Base-by-base conservation (phyloP, 2,329 filamentous ascomycete genomes). In the Pyrenochaeta sp. region DNA sequence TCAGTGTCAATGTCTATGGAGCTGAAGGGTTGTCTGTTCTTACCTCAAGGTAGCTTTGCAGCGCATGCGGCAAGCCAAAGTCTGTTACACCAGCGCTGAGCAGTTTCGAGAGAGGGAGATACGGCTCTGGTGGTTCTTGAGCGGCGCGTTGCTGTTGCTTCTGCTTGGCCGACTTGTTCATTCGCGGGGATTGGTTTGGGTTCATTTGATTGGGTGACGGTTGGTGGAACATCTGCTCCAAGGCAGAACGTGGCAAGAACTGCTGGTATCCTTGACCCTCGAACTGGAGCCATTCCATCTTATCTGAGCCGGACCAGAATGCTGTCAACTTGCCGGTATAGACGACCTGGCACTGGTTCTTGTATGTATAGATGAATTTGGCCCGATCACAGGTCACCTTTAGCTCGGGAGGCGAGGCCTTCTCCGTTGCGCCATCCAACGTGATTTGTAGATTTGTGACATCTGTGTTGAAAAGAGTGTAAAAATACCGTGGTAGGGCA, bases 341-440 rank as follows among this genome's bases (percentile, higher is more conserved):
- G 49, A 96, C 88, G 39, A 96, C 83, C 74, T 95, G 92, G 59
- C 90, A 91, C 51, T 90, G 90, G 61, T 90, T 92, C 50, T 91
- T 87, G 72, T 94, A 97, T 86, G 91, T 96, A 74, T 97, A 96
- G 5, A 95, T 90, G 56, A 98, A 87, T 70, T 88, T 95, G 27
- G 92, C 88, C 69, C 88, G 91, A 25, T 82, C 81, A 71, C 91
- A 92, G 67, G 92, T 90, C 24, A 97, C 89, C 66, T 89, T 89
- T 69, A 91, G 88, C 45, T 87, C 87, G 47, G 89, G 88, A 1
- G 85, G 82, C 36, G 91, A 76, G 44, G 81, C 79, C 37, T 79
- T 82, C 65, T 90, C 87, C 28, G 79, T 81, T 15, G 85, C 80
- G 37, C 87, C 89, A 67, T 96, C 93, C 69, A 96, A 85, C 24